Evolutionary conservation across 352 stramenopile genomes (phyloP).

Genomic region (Globisporangium solare): DNA sequence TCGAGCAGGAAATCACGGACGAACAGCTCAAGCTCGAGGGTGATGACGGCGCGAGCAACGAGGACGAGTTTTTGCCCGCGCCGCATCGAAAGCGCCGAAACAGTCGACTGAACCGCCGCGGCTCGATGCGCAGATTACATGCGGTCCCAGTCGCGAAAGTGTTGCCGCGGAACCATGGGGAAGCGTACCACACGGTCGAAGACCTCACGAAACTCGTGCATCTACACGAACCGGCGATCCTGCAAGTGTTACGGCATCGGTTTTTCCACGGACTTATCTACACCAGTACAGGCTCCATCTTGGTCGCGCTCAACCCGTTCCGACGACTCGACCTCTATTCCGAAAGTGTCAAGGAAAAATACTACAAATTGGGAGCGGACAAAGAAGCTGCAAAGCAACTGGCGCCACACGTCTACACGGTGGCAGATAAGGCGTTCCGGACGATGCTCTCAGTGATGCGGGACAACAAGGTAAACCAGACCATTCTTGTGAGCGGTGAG

Average conservation of each 20-base stretch:
- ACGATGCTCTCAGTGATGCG: conserved; percentile 63
- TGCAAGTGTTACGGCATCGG: conserved; percentile 75
- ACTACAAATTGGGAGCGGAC: conserved; percentile 55
- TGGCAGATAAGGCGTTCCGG: conserved; percentile 80
- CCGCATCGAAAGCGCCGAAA: conserved; percentile 36
- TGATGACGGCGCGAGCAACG: conserved; percentile 20
- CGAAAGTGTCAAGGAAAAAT: conserved; percentile 61
- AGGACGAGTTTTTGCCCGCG: conserved; percentile 41
- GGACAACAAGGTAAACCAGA: conserved; percentile 79
- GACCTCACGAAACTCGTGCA: conserved; percentile 90
- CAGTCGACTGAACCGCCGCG: conserved; percentile 26
- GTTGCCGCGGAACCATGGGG: conserved; percentile 50
- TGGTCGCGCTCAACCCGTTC: conserved; percentile 86
- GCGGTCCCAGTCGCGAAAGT: conserved; percentile 39
- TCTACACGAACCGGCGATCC: conserved; percentile 88
- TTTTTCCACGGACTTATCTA: conserved; percentile 88
- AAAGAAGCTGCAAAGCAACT: conserved; percentile 50
- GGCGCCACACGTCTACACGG: conserved; percentile 82
- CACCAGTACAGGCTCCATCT: conserved; percentile 83
- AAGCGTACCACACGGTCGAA: conserved; percentile 67
- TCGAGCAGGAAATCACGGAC: conserved; percentile 41
- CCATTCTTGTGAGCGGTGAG: conserved; percentile 95
- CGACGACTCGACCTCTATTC: conserved; percentile 65
- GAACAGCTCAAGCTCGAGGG: conserved; percentile 27
- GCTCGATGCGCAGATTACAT: conserved; percentile 32